A percentile compares a stretch with the other conserved stretches of the same genome.
Conservation (phyloP, 2,329 filamentous ascomycete species). For the Epichloe sp. region DNA sequence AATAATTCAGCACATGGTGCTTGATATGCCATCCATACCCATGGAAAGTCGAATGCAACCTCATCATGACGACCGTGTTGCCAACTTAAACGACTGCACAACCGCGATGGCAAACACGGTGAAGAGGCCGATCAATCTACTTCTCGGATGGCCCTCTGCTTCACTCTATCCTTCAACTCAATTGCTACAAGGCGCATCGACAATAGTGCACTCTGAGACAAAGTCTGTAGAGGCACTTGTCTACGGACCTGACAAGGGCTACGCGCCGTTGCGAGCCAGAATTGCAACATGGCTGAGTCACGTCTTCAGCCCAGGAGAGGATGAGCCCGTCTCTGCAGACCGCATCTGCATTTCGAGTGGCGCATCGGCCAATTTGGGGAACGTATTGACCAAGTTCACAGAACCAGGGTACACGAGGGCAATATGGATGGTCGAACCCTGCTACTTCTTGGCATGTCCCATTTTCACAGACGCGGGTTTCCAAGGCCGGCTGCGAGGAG, state of each 20-base stretch:
- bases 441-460: conserved; percentile 73
- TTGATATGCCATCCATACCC: too few species aligned
- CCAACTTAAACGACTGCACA: neutral
- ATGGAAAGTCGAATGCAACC: neutral
- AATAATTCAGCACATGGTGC: too few species aligned
- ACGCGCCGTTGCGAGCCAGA: conserved; percentile 51
- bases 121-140: conserved; percentile 43
- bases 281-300: conserved; percentile 57
- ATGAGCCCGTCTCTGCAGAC: conserved; percentile 15
- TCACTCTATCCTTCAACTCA: conserved; percentile 38
- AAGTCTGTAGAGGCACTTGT: conserved; percentile 30
- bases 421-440: conserved; percentile 71
- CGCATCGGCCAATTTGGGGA: conserved; percentile 70
- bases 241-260: conserved; percentile 70
- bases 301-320: conserved; percentile 7
- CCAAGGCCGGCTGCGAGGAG: conserved; percentile 47
- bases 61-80: neutral
- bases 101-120: neutral
- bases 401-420: conserved; percentile 63
- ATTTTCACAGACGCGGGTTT: conserved; percentile 78
- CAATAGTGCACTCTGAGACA: conserved; percentile 42
- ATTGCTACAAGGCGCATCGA: conserved; percentile 25
- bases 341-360: conserved; percentile 75
- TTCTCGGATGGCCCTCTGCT: conserved; percentile 54
- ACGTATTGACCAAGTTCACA: conserved; percentile 64